These are phyloP conservation scores for Fusarium nelsonii DNA, from an alignment of 2,329 filamentous ascomycete genomes.

Conservation along the genomic window DNA sequence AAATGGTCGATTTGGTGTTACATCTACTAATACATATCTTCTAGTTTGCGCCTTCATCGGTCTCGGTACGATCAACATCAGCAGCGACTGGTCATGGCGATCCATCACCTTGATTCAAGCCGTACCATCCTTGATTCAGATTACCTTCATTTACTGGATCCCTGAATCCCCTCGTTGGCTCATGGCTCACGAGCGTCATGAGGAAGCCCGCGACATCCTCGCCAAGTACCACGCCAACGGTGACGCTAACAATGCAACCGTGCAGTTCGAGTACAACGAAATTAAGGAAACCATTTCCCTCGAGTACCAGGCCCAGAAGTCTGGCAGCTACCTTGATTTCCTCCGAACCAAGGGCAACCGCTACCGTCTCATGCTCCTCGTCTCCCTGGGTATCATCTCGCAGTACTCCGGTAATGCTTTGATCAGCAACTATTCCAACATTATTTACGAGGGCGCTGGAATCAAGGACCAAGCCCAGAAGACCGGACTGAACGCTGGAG, in stretches of 20 bases:
- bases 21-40: rapidly evolving
- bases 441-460: constrained; percentile 71
- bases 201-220: constrained; percentile 71
- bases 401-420: constrained; percentile 77
- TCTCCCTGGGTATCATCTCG: constrained; percentile 74
- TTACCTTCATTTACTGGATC: constrained; percentile 73
- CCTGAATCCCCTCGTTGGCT: constrained; percentile 77
- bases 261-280: constrained; percentile 75
- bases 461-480: constrained; percentile 69
- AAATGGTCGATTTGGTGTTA: rapidly evolving
- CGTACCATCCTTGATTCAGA: constrained; percentile 70
- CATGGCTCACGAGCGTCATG: constrained; percentile 70
- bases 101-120: constrained; percentile 74
- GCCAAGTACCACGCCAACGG: constrained; percentile 74
- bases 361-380: constrained; percentile 70
- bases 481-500: constrained; percentile 35
- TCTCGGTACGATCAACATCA: constrained; percentile 70
- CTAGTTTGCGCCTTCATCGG: constrained; percentile 70
- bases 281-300: constrained; percentile 70
- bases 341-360: constrained; percentile 73
- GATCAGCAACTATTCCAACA: constrained; percentile 75
- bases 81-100: constrained; percentile 74
- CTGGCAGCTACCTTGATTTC: constrained; percentile 70
- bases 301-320: constrained; percentile 56
- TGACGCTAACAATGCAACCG: constrained; percentile 67